Conservation (phyloP, 305 asterid genomes). For the Fraxinus nigra region DNA sequence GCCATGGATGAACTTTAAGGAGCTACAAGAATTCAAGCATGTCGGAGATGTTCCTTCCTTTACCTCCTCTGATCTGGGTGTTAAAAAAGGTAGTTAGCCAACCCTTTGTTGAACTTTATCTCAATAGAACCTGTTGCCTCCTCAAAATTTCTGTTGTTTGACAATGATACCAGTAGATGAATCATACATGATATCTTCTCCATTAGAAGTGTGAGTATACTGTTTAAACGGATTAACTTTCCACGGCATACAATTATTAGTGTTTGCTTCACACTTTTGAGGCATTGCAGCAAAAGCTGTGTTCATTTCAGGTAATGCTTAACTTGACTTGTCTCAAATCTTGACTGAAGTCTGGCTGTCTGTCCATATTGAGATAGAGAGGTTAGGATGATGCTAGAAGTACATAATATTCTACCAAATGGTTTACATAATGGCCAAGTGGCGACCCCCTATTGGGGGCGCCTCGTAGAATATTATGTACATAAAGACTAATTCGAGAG, state of each 20-base stretch:
- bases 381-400: neutral
- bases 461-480: too few relatives aligned
- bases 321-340: neutral
- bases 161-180: neutral
- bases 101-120: neutral
- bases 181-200: neutral
- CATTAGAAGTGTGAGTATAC: neutral
- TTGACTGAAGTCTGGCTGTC: neutral
- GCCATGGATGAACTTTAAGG: slow-evolving; percentile 79
- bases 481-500: too few relatives aligned
- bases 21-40: slow-evolving; percentile 72
- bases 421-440: too few relatives aligned
- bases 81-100: slow-evolving; percentile 49
- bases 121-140: neutral
- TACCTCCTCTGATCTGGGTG: slow-evolving; percentile 76
- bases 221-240: neutral
- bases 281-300: neutral
- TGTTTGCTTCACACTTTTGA: neutral
- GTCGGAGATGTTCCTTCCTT: slow-evolving; percentile 54
- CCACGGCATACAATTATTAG: neutral
- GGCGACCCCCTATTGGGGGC: too few relatives aligned
- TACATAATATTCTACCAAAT: too few relatives aligned
- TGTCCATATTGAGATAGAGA: neutral
- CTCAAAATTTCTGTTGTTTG: neutral
- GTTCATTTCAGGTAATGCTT: neutral